A percentile compares a stretch with the other conserved stretches of the same genome.
Conservation (phyloP, 208 protist genomes). For the Trypanosoma rangeli region DNA sequence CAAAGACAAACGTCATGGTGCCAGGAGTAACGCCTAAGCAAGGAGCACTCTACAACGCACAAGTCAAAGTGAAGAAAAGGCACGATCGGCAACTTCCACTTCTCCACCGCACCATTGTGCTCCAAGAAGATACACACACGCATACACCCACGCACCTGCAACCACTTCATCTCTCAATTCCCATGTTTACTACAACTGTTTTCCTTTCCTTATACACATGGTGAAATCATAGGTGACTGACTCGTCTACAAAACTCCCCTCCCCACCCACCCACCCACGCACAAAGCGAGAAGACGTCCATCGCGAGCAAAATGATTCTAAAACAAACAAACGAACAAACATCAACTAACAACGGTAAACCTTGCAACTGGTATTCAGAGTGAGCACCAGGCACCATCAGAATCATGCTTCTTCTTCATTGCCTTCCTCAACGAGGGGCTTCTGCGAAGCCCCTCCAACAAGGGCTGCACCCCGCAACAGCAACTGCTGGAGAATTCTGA, state of each 20-base stretch:
- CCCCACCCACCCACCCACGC: neutral
- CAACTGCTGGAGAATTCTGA: conserved; percentile 5
- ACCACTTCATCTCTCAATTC: no score
- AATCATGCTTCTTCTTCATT: neutral
- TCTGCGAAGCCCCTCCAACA: neutral
- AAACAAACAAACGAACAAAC: no score
- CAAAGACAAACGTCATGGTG: conserved; percentile 77
- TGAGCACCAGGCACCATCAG: neutral
- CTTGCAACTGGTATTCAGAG: no score
- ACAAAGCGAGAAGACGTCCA: no score
- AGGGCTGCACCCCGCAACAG: conserved; percentile 2
- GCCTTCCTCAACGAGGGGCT: neutral
- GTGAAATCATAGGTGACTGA: neutral
- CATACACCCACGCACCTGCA: no score
- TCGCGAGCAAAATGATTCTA: no score
- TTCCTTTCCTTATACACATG: neutral
- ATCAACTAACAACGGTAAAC: no score
- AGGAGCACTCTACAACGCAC: neutral
- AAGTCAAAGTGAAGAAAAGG: neutral
- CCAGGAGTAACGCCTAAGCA: neutral
- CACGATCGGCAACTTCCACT: no score
- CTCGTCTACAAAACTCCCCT: neutral
- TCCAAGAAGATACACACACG: no score
- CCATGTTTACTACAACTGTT: neutral
- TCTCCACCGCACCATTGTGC: no score